phyloP scores from a whole-genome alignment of 345 rosid genomes.

The Salix brachista region DNA sequence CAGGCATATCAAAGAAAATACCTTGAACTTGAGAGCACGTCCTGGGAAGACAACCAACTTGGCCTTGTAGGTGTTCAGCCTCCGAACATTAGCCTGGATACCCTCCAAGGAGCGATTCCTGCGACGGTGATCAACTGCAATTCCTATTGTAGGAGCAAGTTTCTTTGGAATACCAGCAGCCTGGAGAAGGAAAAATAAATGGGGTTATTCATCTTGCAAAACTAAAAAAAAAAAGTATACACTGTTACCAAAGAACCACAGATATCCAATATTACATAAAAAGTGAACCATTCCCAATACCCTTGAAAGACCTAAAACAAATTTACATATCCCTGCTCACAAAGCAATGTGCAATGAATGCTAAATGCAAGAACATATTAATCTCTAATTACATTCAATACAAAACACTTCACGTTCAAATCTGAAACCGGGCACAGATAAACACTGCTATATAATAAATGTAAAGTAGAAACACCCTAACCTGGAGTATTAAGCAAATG shows the following conservation, averaged over 20 bases:
- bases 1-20: constrained; percentile 2
- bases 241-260: background rate
- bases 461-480: background rate
- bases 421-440: background rate
- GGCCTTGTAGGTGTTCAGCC: constrained; percentile 88
- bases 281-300: background rate
- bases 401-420: background rate
- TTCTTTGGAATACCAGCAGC: constrained; percentile 85
- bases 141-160: constrained; percentile 75
- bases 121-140: constrained; percentile 80
- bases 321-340: background rate
- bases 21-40: constrained; percentile 57
- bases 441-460: too few relatives aligned
- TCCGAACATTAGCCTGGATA: constrained; percentile 73
- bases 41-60: constrained; percentile 84
- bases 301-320: background rate
- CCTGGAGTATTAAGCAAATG: too few relatives aligned
- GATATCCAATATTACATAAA: background rate
- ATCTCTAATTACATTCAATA: background rate
- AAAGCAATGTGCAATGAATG: background rate
- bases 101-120: constrained; percentile 74
- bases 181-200: constrained; percentile 20
- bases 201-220: background rate
- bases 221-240: background rate
- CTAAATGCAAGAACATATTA: background rate